These are phyloP conservation scores for Fusarium redolens DNA, from an alignment of 2,329 filamentous ascomycete species.

Conservation along the genomic window DNA sequence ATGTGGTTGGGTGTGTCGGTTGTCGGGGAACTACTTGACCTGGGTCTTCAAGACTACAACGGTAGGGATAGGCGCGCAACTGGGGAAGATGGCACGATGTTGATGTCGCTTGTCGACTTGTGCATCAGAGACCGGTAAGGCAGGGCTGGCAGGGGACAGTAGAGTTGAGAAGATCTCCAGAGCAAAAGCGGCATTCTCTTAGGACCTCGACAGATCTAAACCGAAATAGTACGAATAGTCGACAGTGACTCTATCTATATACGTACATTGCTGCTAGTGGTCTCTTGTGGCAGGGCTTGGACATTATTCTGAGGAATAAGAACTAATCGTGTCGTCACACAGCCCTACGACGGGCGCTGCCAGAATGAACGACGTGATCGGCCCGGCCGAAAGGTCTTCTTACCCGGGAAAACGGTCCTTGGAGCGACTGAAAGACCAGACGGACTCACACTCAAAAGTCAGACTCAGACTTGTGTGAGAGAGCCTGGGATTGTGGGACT, in stretches of 20 bases:
- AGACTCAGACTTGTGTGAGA: neutral
- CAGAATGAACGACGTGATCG: constrained; percentile 36
- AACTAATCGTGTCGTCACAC: constrained; percentile 43
- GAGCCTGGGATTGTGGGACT: constrained; percentile 30
- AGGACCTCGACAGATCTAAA: constrained; percentile 1
- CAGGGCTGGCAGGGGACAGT: neutral
- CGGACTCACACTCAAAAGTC: neutral
- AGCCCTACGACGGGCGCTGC: constrained; percentile 46
- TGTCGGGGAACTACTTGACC: constrained; percentile 8
- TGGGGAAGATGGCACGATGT: constrained; percentile 26
- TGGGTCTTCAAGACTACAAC: neutral
- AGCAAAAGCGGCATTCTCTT: neutral
- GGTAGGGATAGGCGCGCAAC: constrained; percentile 20
- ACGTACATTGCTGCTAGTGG: neutral
- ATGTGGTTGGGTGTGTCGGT: constrained; percentile 31
- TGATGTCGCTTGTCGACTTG: constrained; percentile 24
- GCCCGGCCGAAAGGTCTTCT: constrained; percentile 38
- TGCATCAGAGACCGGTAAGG: neutral
- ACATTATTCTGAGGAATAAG: neutral
- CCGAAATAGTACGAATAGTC: constrained; percentile 30
- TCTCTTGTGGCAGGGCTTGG: constrained; percentile 13
- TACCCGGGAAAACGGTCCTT: constrained; percentile 35
- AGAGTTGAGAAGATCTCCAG: constrained; percentile 4
- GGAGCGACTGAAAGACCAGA: constrained; percentile 18
- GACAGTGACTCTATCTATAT: constrained; percentile 2